A percentile compares a stretch with the other conserved stretches of the same genome.
Conservation (phyloP, 192 early-diverging fungal genomes). For the Backusella circina region DNA sequence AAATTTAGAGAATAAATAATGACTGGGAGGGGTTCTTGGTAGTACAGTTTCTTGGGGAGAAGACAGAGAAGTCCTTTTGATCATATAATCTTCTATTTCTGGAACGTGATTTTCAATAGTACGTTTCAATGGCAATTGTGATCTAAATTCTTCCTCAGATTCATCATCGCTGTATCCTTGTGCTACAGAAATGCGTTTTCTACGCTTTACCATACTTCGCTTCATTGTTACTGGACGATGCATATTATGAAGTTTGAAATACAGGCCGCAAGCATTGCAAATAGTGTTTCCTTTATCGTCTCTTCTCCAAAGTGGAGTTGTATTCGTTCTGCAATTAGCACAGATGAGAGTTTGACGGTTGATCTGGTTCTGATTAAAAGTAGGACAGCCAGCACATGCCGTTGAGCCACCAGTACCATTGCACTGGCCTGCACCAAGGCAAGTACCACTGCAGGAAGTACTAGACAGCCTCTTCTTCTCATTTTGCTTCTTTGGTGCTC, state of each 20-base stretch:
- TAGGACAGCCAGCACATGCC: conserved; percentile 73
- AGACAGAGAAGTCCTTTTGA: neutral
- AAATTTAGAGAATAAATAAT: neutral
- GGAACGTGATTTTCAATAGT: neutral
- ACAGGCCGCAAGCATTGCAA: conserved; percentile 87
- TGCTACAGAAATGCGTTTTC: conserved; percentile 53
- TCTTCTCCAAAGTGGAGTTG: conserved; percentile 78
- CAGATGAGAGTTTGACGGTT: conserved; percentile 57
- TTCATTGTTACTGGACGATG: conserved; percentile 82
- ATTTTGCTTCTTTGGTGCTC: conserved; percentile 35
- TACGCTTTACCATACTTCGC: conserved; percentile 68
- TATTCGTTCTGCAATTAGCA: conserved; percentile 74
- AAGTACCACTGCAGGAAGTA: conserved; percentile 50
- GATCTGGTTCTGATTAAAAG: conserved; percentile 67
- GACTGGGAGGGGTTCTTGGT: neutral
- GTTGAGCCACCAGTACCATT: conserved; percentile 69
- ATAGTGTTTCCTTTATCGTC: conserved; percentile 71
- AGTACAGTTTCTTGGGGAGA: neutral
- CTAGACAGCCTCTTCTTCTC: conserved; percentile 4
- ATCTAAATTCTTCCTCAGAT: conserved; percentile 1
- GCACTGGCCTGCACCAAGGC: conserved; percentile 75
- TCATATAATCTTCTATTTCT: conserved; percentile 10
- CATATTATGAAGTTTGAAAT: conserved; percentile 83
- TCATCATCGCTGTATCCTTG: conserved; percentile 17
- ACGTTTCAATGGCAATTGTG: neutral